A percentile compares a stretch with the other conserved stretches of the same genome.
Conservation (phyloP, 2,329 filamentous ascomycete genomes). For the Diaporthe sp. region DNA sequence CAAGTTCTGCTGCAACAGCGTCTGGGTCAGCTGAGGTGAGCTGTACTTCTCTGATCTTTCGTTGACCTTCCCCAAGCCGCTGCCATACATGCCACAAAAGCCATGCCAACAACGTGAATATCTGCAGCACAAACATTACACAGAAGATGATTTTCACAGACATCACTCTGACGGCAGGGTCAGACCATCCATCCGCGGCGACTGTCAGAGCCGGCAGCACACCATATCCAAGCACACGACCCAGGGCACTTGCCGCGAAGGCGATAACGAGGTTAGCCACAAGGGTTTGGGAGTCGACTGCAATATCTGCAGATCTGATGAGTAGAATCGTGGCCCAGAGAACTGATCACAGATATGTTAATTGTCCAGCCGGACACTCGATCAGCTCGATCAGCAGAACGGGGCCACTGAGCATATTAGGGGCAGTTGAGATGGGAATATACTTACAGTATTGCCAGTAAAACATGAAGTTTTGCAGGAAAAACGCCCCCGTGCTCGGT, state of each 20-base stretch:
- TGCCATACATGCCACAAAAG: background rate
- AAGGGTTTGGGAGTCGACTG: background rate
- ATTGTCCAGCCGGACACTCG: background rate
- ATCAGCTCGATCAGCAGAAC: background rate
- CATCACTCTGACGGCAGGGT: background rate
- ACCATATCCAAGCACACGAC: background rate
- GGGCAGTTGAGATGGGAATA: background rate
- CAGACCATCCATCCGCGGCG: no score
- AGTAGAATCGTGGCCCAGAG: background rate
- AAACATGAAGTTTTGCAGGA: background rate
- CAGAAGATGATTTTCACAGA: background rate
- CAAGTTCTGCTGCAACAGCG: no score
- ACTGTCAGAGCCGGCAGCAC: background rate
- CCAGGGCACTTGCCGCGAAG: background rate
- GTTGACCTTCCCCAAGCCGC: no score
- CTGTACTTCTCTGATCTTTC: no score
- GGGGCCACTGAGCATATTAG: background rate
- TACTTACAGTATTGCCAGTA: background rate
- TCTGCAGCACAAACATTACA: background rate
- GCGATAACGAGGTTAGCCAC: background rate
- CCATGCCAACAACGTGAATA: background rate
- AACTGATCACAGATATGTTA: background rate
- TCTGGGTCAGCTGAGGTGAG: no score
- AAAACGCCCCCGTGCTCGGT: background rate
- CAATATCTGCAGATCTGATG: background rate